A percentile compares a stretch with the other conserved stretches of the same genome.
Evolutionary conservation across 1,284 basidiomycete species (phyloP).

Genomic region (Neonothopanus nambi): DNA sequence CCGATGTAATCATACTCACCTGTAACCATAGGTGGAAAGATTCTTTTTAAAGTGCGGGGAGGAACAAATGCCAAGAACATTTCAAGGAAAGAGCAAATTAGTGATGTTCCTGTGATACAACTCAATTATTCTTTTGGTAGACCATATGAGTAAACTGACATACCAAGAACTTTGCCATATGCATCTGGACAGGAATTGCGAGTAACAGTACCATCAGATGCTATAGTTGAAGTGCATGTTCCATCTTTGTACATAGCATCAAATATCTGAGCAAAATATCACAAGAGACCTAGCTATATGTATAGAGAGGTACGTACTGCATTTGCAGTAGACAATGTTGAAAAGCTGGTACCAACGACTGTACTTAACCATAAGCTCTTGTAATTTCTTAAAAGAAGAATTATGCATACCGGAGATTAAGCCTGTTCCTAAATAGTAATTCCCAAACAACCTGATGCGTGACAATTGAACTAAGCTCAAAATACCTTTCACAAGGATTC

Average conservation of each 20-base stretch:
- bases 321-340: slow-evolving; percentile 76
- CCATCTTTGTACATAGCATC: slow-evolving; percentile 77
- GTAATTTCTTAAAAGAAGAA: neutral
- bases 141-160: slow-evolving; percentile 16
- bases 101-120: slow-evolving; percentile 57
- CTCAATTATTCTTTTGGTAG: neutral
- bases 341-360: slow-evolving; percentile 86
- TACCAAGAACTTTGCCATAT: slow-evolving; percentile 75
- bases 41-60: slow-evolving; percentile 57
- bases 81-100: slow-evolving; percentile 81
- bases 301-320: slow-evolving; percentile 43
- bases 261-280: slow-evolving; percentile 45
- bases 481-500: slow-evolving; percentile 47
- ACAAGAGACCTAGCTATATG: neutral
- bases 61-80: slow-evolving; percentile 78
- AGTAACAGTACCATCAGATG: slow-evolving; percentile 49
- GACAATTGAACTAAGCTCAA: slow-evolving; percentile 79
- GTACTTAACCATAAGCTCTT: neutral
- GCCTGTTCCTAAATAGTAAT: slow-evolving; percentile 76
- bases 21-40: slow-evolving; percentile 85
- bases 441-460: slow-evolving; percentile 55
- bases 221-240: slow-evolving; percentile 66
- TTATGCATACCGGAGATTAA: slow-evolving; percentile 44
- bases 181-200: slow-evolving; percentile 76
- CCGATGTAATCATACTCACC: slow-evolving; percentile 43